Evolutionary conservation across 2,329 filamentous ascomycete genomes (phyloP).

Genomic region (Fusarium stilboides): DNA sequence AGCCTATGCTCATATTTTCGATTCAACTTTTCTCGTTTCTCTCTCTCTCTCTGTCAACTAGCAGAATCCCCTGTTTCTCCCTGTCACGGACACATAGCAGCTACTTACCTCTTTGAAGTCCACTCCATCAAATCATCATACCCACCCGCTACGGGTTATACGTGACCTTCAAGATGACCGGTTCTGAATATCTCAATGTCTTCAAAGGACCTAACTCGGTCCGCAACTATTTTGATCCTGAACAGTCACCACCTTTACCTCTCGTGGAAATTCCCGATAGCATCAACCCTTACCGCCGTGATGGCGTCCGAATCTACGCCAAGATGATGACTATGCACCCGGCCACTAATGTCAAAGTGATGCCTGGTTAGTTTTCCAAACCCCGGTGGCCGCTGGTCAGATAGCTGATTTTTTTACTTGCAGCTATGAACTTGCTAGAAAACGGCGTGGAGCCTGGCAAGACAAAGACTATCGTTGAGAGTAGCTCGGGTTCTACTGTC

Average conservation of each 20-base stretch:
- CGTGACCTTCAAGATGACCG: slow-evolving; percentile 46
- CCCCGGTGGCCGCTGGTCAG: not conserved
- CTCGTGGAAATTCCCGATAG: slow-evolving; percentile 71
- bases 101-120: not conserved
- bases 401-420: slow-evolving; percentile 22
- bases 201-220: slow-evolving; percentile 70
- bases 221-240: slow-evolving; percentile 71
- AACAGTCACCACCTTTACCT: slow-evolving; percentile 69
- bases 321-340: slow-evolving; percentile 76
- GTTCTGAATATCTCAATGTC: slow-evolving; percentile 61
- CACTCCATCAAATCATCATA: slow-evolving; percentile 6
- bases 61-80: not conserved
- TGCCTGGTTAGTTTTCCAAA: slow-evolving; percentile 63
- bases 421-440: slow-evolving; percentile 64
- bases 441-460: slow-evolving; percentile 60
- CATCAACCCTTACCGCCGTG: slow-evolving; percentile 69
- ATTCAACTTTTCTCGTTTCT: slow-evolving; percentile 7
- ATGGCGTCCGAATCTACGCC: slow-evolving; percentile 74
- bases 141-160: slow-evolving; percentile 14
- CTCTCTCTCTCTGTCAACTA: not conserved
- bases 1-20: slow-evolving; percentile 8
- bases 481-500: slow-evolving; percentile 74
- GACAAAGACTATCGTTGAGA: slow-evolving; percentile 70
- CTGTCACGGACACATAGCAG: not conserved
- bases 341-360: slow-evolving; percentile 73